Base-by-base conservation (phyloP, 2,329 filamentous ascomycete genomes). In the Aureobasidium sp. region DNA sequence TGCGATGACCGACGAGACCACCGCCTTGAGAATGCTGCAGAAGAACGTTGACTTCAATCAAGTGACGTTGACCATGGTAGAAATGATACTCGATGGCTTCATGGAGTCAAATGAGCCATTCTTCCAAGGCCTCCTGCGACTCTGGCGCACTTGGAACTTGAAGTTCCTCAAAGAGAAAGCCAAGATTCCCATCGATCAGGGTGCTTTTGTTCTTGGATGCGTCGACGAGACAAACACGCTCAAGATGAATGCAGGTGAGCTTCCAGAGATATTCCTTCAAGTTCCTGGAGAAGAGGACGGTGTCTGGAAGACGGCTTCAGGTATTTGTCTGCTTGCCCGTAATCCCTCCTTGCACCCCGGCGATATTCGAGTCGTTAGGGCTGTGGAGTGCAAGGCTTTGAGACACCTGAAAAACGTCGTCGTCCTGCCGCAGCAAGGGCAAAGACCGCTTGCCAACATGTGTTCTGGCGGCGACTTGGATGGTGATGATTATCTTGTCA, bases 291-390 rank as follows among this genome's bases (percentile, higher is more conserved):
- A 75, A 1, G 35, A 42, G 6, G 38, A 52, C 3, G 48, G 48
- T 17, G 29, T 42, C 16, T 52, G 48, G 48, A 57, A 59, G 5
- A 71, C 77, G 7, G 73, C 75, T 29, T 75, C 83, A 56, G 90
- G 90, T 0, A 64, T 88, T 3, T 97, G 93, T 62, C 74, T 95
- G 6, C 76, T 98, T 1, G 90, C 90, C 1, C 84, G 93, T 22
- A 98, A 98, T 61, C 93, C 93, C 0, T 96, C 91, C 0, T 77
- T 98, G 6, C 91, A 98, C 62, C 87, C 90, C 0, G 93, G 93
- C 4, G 93, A 98, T 63, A 81, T 97, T 40, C 84, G 93, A 19
- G 80, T 96, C 1, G 91, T 97, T 1, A 78, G 82, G 57, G 93
- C 93, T 2, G 84, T 97, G 3, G 79, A 97, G 60, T 76, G 83